Conservation (phyloP, 1,284 basidiomycete genomes). For the Cerrena zonata region DNA sequence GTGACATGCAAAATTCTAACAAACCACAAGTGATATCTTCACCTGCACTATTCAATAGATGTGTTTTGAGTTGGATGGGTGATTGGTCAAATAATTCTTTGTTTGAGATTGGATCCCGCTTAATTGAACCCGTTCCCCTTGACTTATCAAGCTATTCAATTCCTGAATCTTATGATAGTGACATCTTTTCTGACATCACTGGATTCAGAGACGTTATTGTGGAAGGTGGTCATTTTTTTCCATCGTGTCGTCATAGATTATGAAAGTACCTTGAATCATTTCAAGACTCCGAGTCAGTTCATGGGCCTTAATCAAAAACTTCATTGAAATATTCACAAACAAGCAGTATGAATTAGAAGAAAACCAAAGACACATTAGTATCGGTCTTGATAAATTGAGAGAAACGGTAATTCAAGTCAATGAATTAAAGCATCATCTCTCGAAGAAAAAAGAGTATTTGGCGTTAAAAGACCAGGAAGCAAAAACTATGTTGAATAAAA, state of each 20-base stretch:
- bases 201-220: no score
- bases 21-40: conserved; percentile 95
- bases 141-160: no score
- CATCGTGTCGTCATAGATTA: no score
- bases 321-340: conserved; percentile 89
- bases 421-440: conserved; percentile 90
- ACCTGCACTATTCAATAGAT: conserved; percentile 95
- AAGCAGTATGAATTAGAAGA: conserved; percentile 99
- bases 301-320: conserved; percentile 99
- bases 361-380: conserved; percentile 96
- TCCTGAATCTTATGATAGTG: no score
- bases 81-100: conserved; percentile 98
- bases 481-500: conserved; percentile 93
- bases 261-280: no score
- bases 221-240: no score
- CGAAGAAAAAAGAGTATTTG: conserved; percentile 88
- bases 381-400: conserved; percentile 93
- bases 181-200: no score
- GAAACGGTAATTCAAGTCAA: conserved; percentile 96
- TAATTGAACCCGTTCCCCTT: conserved; percentile 86
- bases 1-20: conserved; percentile 91
- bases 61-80: conserved; percentile 96
- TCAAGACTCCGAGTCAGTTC: no score
- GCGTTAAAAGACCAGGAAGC: conserved; percentile 91
- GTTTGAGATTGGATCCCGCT: conserved; percentile 93